These are phyloP conservation scores for Sporothrix protearum DNA, from an alignment of 2,329 filamentous ascomycete species.

Conservation along the genomic window DNA sequence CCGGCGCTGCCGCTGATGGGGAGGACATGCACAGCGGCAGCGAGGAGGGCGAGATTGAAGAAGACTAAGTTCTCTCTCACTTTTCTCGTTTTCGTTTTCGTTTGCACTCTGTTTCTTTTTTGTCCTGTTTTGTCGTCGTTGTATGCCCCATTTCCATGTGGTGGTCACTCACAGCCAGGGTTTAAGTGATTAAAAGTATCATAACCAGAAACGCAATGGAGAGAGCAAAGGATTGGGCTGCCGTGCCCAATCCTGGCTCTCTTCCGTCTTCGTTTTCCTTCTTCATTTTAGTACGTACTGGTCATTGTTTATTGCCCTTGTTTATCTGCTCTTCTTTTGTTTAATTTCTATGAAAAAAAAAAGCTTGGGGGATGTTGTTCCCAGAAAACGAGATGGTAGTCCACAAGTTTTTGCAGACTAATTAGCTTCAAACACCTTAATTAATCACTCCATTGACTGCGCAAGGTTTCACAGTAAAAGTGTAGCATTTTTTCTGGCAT, in stretches of 20 bases:
- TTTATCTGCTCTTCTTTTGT: not conserved
- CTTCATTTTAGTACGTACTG: slow-evolving; percentile 36
- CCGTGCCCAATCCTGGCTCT: too few species aligned
- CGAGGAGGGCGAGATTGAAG: slow-evolving; percentile 97
- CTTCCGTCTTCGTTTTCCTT: not conserved
- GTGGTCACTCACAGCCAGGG: slow-evolving; percentile 8
- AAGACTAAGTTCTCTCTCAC: slow-evolving; percentile 48
- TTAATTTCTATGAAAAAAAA: not conserved
- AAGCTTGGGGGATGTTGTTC: not conserved
- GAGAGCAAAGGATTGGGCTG: too few species aligned
- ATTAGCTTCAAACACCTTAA: not conserved
- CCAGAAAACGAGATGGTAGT: not conserved
- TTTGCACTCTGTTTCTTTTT: too few species aligned
- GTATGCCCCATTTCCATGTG: not conserved
- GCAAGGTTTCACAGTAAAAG: not conserved
- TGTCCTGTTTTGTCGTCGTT: not conserved
- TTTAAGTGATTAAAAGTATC: not conserved
- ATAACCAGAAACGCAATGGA: not conserved
- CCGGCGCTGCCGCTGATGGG: slow-evolving; percentile 33
- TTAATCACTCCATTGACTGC: not conserved
- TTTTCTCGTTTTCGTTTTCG: slow-evolving; percentile 4
- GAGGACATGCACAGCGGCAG: slow-evolving; percentile 75
- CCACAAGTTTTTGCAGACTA: not conserved
- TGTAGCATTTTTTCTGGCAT: not conserved
- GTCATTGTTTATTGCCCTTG: slow-evolving; percentile 17